Conservation (phyloP, 768 basidiomycete species). For the Naganishia vishniacii region DNA sequence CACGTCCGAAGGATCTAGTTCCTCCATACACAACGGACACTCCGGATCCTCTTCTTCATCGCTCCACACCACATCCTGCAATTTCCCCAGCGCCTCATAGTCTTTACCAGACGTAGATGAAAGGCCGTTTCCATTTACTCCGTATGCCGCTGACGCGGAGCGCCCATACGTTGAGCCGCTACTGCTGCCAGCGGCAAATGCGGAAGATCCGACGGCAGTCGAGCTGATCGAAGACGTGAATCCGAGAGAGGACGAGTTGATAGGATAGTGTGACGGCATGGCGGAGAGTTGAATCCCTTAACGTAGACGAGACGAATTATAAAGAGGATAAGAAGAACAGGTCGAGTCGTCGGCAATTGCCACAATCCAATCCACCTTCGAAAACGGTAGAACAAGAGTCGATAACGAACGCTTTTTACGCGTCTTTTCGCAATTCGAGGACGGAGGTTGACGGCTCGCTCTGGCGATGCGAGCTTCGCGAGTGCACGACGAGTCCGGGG, state of each 20-base stretch:
- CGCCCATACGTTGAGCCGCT: not conserved
- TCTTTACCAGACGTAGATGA: conserved; percentile 19
- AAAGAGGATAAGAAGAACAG: too few relatives aligned
- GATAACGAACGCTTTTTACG: not conserved
- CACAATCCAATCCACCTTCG: not conserved
- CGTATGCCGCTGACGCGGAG: conserved; percentile 1
- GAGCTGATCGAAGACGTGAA: conserved; percentile 25
- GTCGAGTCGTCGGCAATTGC: too few relatives aligned
- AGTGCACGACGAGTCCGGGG: too few relatives aligned
- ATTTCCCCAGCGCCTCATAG: conserved; percentile 44
- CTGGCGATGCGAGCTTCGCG: not conserved
- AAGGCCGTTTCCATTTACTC: not conserved
- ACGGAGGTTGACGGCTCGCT: not conserved
- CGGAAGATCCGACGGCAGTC: conserved; percentile 15
- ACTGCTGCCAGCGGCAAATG: conserved; percentile 3
- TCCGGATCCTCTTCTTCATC: conserved; percentile 75
- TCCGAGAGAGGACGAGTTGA: conserved; percentile 24
- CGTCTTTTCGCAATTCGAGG: not conserved
- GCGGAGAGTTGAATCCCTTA: not conserved
- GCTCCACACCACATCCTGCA: conserved; percentile 49
- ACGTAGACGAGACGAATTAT: too few relatives aligned
- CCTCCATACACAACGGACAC: conserved; percentile 95
- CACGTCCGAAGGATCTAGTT: conserved; percentile 97
- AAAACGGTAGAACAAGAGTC: not conserved
- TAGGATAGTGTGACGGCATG: conserved; percentile 17